A percentile compares a stretch with the other conserved stretches of the same genome.
These are phyloP conservation scores for Hymenoscyphus albidus DNA, from an alignment of 2,329 filamentous ascomycete species.

Conservation along the genomic window DNA sequence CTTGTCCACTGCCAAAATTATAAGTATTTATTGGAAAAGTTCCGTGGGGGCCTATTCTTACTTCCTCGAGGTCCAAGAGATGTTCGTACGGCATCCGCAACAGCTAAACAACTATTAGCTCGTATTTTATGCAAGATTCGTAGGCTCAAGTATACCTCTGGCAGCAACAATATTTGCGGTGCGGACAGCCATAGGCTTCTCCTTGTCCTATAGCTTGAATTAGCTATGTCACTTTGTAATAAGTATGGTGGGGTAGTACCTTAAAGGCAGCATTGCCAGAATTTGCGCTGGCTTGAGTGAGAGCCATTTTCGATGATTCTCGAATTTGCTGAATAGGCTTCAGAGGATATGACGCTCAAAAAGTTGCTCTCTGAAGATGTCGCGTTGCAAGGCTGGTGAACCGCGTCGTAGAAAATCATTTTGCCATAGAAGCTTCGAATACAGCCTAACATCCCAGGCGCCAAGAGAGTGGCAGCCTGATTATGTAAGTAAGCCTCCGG, in stretches of 20 bases:
- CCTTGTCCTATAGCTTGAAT: conserved; percentile 63
- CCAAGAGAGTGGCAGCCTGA: not conserved
- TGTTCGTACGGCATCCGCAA: conserved; percentile 95
- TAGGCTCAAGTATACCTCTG: conserved; percentile 60
- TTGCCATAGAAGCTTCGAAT: not conserved
- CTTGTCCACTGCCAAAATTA: conserved; percentile 29
- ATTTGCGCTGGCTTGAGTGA: conserved; percentile 36
- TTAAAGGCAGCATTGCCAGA: conserved; percentile 64
- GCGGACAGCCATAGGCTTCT: conserved; percentile 97
- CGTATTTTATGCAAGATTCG: conserved; percentile 15
- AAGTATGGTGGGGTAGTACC: conserved; percentile 39
- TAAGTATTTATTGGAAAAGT: conserved; percentile 12
- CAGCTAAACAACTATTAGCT: conserved; percentile 54
- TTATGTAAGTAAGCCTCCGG: conserved; percentile 9
- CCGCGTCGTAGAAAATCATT: conserved; percentile 24
- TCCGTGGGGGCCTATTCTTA: conserved; percentile 14
- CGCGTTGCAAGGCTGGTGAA: conserved; percentile 25
- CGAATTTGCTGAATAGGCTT: conserved; percentile 1
- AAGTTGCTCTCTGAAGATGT: conserved; percentile 15
- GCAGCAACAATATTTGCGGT: conserved; percentile 96
- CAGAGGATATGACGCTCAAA: conserved; percentile 2
- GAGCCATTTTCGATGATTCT: conserved; percentile 43
- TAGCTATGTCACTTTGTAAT: conserved; percentile 25
- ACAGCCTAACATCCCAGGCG: not conserved
- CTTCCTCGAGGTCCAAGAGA: conserved; percentile 90